Evolutionary conservation across 139 green algal genomes (phyloP).

Genomic region (Chlamydomonas applanata): DNA sequence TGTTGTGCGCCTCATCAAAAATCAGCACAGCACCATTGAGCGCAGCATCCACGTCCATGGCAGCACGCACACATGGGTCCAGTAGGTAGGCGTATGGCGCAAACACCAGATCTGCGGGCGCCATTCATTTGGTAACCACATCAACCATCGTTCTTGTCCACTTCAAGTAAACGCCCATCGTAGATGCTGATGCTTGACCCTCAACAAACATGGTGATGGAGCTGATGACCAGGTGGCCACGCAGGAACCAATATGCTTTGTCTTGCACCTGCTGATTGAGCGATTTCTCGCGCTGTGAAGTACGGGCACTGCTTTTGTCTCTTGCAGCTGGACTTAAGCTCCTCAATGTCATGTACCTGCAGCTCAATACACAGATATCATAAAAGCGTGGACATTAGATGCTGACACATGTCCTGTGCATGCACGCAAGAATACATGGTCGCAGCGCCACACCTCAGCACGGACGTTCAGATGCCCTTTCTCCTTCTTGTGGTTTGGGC

Average conservation of each 20-base stretch:
- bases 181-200: too few species aligned
- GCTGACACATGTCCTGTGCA: not conserved
- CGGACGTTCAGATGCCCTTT: too few species aligned
- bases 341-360: conserved; percentile 90
- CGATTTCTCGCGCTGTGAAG: conserved; percentile 64
- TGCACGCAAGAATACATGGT: not conserved
- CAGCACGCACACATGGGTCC: conserved; percentile 58
- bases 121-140: not conserved
- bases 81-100: conserved; percentile 38
- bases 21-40: conserved; percentile 77
- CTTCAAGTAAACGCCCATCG: not conserved
- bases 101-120: conserved; percentile 1
- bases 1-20: conserved; percentile 98
- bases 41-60: conserved; percentile 66
- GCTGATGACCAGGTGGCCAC: conserved; percentile 94
- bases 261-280: conserved; percentile 63
- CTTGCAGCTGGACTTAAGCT: conserved; percentile 65
- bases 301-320: conserved; percentile 81
- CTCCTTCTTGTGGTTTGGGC: too few species aligned
- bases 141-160: conserved; percentile 34
- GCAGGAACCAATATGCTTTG: too few species aligned
- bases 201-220: too few species aligned
- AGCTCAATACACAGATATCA: not conserved
- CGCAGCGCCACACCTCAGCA: not conserved
- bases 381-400: not conserved